Evolutionary conservation across 352 stramenopile species (phyloP).

Genomic region (Globisporangium canariense): DNA sequence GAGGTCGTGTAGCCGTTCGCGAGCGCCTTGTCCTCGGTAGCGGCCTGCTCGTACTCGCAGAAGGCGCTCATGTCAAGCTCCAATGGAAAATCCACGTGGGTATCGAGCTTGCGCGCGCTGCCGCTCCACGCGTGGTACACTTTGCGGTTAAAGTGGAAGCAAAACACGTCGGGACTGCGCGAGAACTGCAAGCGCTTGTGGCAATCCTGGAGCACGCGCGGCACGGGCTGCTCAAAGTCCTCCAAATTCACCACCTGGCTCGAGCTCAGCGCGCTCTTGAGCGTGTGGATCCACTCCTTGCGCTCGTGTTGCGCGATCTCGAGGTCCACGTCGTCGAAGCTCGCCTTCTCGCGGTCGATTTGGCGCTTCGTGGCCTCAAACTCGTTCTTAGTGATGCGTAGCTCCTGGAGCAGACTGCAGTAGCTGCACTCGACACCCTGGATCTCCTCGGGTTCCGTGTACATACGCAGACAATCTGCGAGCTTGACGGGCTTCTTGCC

Average conservation of each 20-base stretch:
- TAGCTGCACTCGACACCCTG: constrained; percentile 72
- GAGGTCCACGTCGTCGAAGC: constrained; percentile 30
- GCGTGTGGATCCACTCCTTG: constrained; percentile 63
- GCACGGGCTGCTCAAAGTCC: constrained; percentile 34
- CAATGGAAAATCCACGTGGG: constrained; percentile 75
- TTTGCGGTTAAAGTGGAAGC: constrained; percentile 87
- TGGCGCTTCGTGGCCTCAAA: constrained; percentile 18
- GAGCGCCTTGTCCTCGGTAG: constrained; percentile 27
- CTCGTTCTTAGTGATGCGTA: constrained; percentile 36
- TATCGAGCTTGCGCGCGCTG: constrained; percentile 72
- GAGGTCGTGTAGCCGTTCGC: constrained; percentile 19
- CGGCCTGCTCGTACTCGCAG: constrained; percentile 56
- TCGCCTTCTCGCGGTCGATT: constrained; percentile 16
- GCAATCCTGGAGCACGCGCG: constrained; percentile 41
- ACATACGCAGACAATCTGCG: constrained; percentile 53
- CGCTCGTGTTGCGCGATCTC: constrained; percentile 60
- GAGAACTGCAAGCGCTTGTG: constrained; percentile 77
- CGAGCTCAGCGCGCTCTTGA: constrained; percentile 38
- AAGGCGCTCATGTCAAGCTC: constrained; percentile 76
- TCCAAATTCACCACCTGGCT: constrained; percentile 34
- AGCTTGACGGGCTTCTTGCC: constrained; percentile 35
- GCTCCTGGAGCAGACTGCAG: constrained; percentile 58
- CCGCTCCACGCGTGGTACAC: constrained; percentile 70
- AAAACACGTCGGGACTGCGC: constrained; percentile 77
- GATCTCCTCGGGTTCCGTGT: constrained; percentile 69